Evolutionary conservation across 345 rosid species (phyloP).

Genomic region (Geranium rotundifolium): DNA sequence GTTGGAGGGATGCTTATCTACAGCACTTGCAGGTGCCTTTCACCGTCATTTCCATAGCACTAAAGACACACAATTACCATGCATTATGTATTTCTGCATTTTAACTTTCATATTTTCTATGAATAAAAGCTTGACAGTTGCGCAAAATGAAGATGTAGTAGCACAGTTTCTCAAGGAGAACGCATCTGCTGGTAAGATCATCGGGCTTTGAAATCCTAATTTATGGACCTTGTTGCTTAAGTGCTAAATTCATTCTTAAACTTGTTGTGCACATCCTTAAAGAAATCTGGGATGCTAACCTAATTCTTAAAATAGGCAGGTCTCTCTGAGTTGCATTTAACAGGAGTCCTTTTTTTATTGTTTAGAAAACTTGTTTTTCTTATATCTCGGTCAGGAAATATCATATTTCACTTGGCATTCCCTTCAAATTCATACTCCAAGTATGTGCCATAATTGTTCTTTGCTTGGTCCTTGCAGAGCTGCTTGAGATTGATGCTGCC

Average conservation of each 20-base stretch:
- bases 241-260: background rate
- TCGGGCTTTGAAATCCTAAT: background rate
- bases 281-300: no score
- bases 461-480: conserved; percentile 28
- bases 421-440: background rate
- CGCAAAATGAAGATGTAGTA: conserved; percentile 87
- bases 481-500: conserved; percentile 57
- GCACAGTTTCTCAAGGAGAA: conserved; percentile 56
- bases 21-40: conserved; percentile 85
- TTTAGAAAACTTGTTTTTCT: no score
- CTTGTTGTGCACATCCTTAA: no score
- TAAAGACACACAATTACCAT: background rate
- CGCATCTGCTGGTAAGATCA: conserved; percentile 51
- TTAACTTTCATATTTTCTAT: conserved; percentile 5
- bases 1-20: conserved; percentile 70
- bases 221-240: background rate
- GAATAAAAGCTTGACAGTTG: conserved; percentile 57
- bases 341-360: no score
- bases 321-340: no score
- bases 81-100: background rate
- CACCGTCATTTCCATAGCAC: background rate
- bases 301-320: no score
- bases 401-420: background rate
- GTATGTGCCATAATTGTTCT: no score
- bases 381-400: no score